Evolutionary conservation across 306 rosid genomes (phyloP), one percentile per base, ranked within the genome.

Genomic region (Vigna trinervia): DNA sequence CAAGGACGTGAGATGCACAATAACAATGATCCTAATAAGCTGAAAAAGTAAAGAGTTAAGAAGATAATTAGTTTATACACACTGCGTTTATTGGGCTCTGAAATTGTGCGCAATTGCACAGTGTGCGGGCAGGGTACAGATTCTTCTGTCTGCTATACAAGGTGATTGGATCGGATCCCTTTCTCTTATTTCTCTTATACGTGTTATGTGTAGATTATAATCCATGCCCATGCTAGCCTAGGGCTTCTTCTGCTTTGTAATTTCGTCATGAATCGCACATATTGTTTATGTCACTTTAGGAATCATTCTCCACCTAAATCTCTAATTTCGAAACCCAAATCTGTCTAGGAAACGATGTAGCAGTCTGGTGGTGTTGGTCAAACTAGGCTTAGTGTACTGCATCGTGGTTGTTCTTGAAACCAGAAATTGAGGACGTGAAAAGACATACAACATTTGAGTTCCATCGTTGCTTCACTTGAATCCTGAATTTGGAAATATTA

Each of bases 241-340:
- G 80, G 85, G 81, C 74, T 82, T 67, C 70, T 48, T 59, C 32
- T 59, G 64, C 68, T 28, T 56, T 46, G 13, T 72, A 8, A 38
- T 65, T 46, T 61, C 56, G 22, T 61, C 59, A 15, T 74, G 3
- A 32, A 60, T 67, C 52, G 62, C 74, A 28, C 30, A 23, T 20
- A 47, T 66, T 50, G 13, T 57, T 66, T 62, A 43, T 32, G 12
- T 41, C 14, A 14, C 0, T 14, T 39, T 32, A 54, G 51, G 56
- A 56, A 52, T 65, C 53, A 36, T 22, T 54, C 11, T 81, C 52
- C 11, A 52, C 14, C 36, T 69, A 53, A 28, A 71, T 56, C 50
- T 47, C 12, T 5, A 56, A 48, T 66, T 68, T 62, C 15, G 38
- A 22, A 39, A 26, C 9, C 30, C 15, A 12, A 59, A 30, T 50